These are phyloP conservation scores for Myochromella boudieri DNA, from an alignment of 768 basidiomycete species.

Conservation along the genomic window DNA sequence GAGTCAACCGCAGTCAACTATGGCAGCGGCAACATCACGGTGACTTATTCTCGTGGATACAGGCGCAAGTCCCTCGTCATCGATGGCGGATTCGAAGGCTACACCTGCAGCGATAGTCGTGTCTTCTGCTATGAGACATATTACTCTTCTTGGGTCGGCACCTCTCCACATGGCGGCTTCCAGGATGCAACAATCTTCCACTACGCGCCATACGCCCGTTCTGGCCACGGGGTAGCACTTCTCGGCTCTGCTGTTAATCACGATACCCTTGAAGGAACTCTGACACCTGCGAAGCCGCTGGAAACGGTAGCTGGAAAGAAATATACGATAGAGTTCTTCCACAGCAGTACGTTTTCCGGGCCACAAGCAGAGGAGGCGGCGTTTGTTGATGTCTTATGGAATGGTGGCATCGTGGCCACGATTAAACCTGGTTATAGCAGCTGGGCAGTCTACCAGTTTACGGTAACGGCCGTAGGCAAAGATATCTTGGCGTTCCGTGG, in stretches of 20 bases:
- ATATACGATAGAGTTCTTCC: conserved; percentile 14
- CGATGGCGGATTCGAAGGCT: conserved; percentile 15
- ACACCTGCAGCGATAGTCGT: conserved; percentile 1
- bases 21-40: conserved; percentile 10
- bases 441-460: not conserved
- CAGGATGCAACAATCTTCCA: conserved; percentile 16
- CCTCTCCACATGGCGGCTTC: not conserved
- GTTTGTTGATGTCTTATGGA: conserved; percentile 14
- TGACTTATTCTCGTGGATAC: conserved; percentile 15
- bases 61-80: conserved; percentile 5
- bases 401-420: conserved; percentile 9
- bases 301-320: conserved; percentile 6
- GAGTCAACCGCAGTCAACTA: conserved; percentile 13
- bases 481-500: conserved; percentile 13
- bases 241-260: conserved; percentile 8
- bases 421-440: conserved; percentile 6
- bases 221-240: conserved; percentile 9
- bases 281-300: conserved; percentile 9
- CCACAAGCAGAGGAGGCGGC: conserved; percentile 4
- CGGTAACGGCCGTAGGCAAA: conserved; percentile 8
- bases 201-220: conserved; percentile 12
- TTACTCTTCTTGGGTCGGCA: conserved; percentile 16
- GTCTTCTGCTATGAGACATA: conserved; percentile 11
- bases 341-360: conserved; percentile 9
- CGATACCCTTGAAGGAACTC: conserved; percentile 12